Conservation (phyloP, 2,329 filamentous ascomycete species). For the Falciphora oryzae region DNA sequence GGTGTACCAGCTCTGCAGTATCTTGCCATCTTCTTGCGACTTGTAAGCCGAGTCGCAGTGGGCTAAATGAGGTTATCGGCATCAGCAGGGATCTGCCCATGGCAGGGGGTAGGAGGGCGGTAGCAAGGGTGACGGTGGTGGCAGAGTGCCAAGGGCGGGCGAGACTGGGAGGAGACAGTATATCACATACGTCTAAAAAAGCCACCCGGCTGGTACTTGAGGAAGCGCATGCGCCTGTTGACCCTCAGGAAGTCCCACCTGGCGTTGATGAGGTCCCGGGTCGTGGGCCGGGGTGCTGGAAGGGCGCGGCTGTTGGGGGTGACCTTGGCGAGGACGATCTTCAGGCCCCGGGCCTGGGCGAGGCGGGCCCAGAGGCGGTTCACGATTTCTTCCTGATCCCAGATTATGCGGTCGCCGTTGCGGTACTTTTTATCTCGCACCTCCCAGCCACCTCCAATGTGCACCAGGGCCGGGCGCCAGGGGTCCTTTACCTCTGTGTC, state of each 20-base stretch:
- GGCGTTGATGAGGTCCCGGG: constrained; percentile 21
- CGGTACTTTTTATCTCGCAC: constrained; percentile 50
- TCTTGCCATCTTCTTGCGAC: constrained; percentile 42
- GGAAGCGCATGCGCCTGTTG: constrained; percentile 70
- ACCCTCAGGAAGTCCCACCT: constrained; percentile 43
- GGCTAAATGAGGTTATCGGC: constrained; percentile 30
- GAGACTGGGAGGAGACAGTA: background rate
- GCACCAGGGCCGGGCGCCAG: constrained; percentile 67
- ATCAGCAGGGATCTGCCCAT: background rate
- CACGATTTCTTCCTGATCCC: constrained; percentile 59
- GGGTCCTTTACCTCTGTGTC: background rate
- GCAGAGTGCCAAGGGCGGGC: no score
- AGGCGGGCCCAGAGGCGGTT: constrained; percentile 59
- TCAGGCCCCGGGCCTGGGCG: constrained; percentile 33
- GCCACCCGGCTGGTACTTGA: constrained; percentile 66
- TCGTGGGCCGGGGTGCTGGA: constrained; percentile 22
- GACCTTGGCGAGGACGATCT: constrained; percentile 32
- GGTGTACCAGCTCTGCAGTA: constrained; percentile 43
- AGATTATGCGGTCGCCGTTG: constrained; percentile 72
- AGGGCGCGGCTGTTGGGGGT: constrained; percentile 18
- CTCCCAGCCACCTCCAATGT: constrained; percentile 57
- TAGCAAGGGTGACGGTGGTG: no score
- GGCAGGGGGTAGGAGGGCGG: no score
- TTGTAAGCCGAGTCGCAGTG: constrained; percentile 64
- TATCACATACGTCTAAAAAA: constrained; percentile 55